Percentiles rank a stretch among this genome's conserved stretches.
Conservation (phyloP, 306 rosid genomes). For the Pterocarpus santalinus region DNA sequence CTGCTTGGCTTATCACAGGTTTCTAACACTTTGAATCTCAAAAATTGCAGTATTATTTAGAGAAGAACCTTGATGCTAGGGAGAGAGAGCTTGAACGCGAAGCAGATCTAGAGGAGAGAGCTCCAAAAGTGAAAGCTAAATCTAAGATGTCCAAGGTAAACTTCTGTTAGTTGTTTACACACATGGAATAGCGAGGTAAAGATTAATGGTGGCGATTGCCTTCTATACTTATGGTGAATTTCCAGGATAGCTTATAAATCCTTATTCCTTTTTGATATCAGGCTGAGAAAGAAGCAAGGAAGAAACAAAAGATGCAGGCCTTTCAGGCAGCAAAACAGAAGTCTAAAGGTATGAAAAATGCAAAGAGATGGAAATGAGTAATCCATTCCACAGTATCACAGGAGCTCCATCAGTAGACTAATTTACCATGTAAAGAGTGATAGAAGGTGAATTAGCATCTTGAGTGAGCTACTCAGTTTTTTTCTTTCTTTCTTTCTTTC, state of each 20-base stretch:
- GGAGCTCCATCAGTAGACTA: constrained; percentile 10
- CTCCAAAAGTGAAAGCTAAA: constrained; percentile 94
- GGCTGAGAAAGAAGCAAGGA: constrained; percentile 97
- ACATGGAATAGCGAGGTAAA: constrained; percentile 6
- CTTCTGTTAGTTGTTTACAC: background rate
- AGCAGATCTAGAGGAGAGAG: constrained; percentile 92
- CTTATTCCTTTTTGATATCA: constrained; percentile 31
- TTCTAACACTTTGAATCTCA: constrained; percentile 46
- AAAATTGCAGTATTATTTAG: constrained; percentile 80
- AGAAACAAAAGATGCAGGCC: constrained; percentile 89
- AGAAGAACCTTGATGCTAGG: constrained; percentile 93
- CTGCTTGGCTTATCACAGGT: background rate
- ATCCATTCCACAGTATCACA: constrained; percentile 13
- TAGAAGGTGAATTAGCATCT: constrained; percentile 50
- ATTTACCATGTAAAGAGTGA: constrained; percentile 41
- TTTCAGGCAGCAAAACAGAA: constrained; percentile 94
- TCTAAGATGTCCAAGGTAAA: constrained; percentile 97
- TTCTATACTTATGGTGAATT: constrained; percentile 5
- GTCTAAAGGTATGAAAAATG: constrained; percentile 79
- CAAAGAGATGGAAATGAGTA: constrained; percentile 90
- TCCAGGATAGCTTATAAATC: constrained; percentile 14
- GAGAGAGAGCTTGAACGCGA: constrained; percentile 83
- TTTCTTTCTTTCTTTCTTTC: too few relatives aligned
- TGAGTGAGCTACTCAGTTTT: constrained; percentile 47
- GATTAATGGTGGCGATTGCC: too few relatives aligned